Base-by-base conservation (phyloP, 78 protist species). In the Dictyostelium capitatum region DNA sequence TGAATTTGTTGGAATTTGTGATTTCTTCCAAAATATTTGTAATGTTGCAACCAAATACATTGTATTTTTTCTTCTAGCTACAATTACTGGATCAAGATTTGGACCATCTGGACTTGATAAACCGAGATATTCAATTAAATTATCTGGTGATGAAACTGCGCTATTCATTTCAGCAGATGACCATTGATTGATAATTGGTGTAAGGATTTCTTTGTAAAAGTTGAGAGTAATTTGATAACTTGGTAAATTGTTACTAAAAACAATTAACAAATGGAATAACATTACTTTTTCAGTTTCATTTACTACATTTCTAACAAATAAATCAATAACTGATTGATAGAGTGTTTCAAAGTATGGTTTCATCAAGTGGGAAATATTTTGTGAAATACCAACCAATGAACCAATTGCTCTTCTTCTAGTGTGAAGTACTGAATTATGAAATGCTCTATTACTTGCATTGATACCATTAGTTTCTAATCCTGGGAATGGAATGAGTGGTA, bases 1-100 rank as follows among this genome's bases (percentile, higher is more conserved):
- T 15, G 62, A 30, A 19, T 56, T 56, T 8, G 41, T 30, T 57
- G 93, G 93, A 46, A 87, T 47, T 47, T 4, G 19, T 19, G 84
- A 30, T 56, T 87, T 87, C 79, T 87, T 87, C 93, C 93, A 87
- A 37, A 87, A 56, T 15, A 48, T 87, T 65, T 77, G 82, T 19
- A 87, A 28, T 9, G 93, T 28, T 6, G 93, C 12, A 1, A 54
- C 37, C 8, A 62, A 6, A 9, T 59, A 77, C 4, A 64, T 47
- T 5, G 78, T 46, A 1, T 46, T 77, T 50, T 77, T 87, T 28
- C 93, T 32, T 64, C 84, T 47, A 0, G 51, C 2, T 14, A 87
- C n/a, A 1, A 57, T 4, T 0, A 50, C 2, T 43, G 59, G n/a
- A 50, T 72, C 92, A 23, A 46, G 32, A 32, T 28, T 23, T 50